Percentiles rank a stretch among this genome's conserved stretches.
These are phyloP conservation scores for Aureobasidium lini DNA, from an alignment of 2,329 filamentous ascomycete species.

Conservation along the genomic window DNA sequence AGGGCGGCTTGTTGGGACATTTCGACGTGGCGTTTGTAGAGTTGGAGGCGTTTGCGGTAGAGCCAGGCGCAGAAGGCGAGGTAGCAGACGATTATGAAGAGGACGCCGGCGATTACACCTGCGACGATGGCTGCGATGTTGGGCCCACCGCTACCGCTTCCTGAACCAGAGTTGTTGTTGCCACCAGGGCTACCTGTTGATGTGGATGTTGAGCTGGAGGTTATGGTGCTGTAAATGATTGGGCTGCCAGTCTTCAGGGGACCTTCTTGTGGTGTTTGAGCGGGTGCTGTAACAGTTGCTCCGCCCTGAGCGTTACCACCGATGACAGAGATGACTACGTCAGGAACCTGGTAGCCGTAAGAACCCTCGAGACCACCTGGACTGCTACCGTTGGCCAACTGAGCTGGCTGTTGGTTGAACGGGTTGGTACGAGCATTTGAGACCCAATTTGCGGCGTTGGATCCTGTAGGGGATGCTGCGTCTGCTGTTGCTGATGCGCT, in stretches of 20 bases:
- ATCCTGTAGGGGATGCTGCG: slow-evolving; percentile 10
- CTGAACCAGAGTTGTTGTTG: slow-evolving; percentile 33
- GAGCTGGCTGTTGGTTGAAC: slow-evolving; percentile 45
- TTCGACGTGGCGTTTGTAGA: slow-evolving; percentile 64
- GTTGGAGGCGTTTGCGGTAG: slow-evolving; percentile 61
- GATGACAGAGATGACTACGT: slow-evolving; percentile 55
- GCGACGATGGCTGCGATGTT: slow-evolving; percentile 51
- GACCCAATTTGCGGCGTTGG: slow-evolving; percentile 19
- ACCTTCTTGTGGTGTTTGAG: slow-evolving; percentile 55
- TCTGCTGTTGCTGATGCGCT: background rate
- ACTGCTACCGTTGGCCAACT: slow-evolving; percentile 37
- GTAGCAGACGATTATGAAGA: slow-evolving; percentile 55
- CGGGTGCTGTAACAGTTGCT: slow-evolving; percentile 61
- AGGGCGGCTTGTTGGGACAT: slow-evolving; percentile 53
- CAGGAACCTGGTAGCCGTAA: slow-evolving; percentile 63
- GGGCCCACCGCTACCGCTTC: slow-evolving; percentile 31
- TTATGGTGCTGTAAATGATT: slow-evolving; percentile 58
- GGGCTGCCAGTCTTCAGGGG: slow-evolving; percentile 64
- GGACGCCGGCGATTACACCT: slow-evolving; percentile 57
- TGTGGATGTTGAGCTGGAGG: slow-evolving; percentile 38
- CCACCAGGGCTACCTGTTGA: slow-evolving; percentile 41
- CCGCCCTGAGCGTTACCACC: slow-evolving; percentile 60
- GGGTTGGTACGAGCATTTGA: slow-evolving; percentile 30
- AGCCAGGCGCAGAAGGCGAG: slow-evolving; percentile 66
- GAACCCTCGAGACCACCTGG: slow-evolving; percentile 51